phyloP scores from a whole-genome alignment of 1,284 basidiomycete species.

The Schizopora paradoxa region DNA sequence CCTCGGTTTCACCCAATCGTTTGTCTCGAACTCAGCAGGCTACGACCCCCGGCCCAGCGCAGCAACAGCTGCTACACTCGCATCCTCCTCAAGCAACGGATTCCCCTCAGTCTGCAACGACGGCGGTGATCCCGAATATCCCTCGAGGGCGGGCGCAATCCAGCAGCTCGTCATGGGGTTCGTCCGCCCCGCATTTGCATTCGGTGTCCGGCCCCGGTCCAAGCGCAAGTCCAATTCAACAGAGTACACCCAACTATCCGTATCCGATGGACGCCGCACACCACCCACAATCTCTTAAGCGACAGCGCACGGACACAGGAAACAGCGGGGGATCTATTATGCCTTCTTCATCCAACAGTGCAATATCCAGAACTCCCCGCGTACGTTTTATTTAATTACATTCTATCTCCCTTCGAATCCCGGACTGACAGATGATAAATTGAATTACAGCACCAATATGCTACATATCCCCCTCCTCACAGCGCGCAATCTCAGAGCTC shows the following conservation, averaged over 20 bases:
- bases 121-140: neutral
- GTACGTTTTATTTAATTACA: too few relatives aligned
- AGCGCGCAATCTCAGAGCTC: too few relatives aligned
- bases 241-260: too few relatives aligned
- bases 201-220: conserved; percentile 19
- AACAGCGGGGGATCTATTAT: neutral
- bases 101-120: too few relatives aligned
- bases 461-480: too few relatives aligned
- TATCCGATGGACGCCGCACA: neutral
- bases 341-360: too few relatives aligned
- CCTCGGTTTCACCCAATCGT: neutral
- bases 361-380: too few relatives aligned
- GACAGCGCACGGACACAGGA: neutral
- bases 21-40: neutral
- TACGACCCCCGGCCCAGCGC: neutral
- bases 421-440: too few relatives aligned
- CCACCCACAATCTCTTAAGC: neutral
- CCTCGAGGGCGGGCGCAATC: neutral
- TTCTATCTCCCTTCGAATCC: too few relatives aligned
- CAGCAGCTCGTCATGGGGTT: conserved; percentile 27
- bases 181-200: conserved; percentile 23
- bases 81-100: neutral
- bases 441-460: too few relatives aligned
- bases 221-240: conserved; percentile 4
- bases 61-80: neutral